phyloP scores from a whole-genome alignment of 306 rosid genomes.

The Benincasa hispida region DNA sequence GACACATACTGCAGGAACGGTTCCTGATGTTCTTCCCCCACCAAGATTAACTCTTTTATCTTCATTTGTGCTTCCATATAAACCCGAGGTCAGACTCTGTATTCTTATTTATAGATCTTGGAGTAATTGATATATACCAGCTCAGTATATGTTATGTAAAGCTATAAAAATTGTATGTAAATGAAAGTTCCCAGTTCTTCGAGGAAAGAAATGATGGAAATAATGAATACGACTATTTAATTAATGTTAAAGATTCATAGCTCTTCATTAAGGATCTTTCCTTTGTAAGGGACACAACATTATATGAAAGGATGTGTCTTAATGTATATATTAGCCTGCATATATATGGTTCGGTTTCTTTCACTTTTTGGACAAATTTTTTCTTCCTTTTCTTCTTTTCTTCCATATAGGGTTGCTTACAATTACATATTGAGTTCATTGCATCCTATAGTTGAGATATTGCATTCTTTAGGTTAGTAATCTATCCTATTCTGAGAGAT shows the following conservation, averaged over 20 bases:
- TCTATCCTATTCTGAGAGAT: too few relatives aligned
- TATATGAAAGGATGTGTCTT: too few relatives aligned
- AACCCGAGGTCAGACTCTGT: conserved; percentile 31
- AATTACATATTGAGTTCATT: too few relatives aligned
- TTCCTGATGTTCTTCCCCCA: conserved; percentile 34
- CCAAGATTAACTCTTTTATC: conserved; percentile 38
- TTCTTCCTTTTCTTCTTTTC: too few relatives aligned
- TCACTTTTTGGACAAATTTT: background rate
- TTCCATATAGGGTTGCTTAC: too few relatives aligned
- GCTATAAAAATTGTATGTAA: background rate
- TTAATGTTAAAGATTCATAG: background rate
- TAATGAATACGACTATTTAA: background rate
- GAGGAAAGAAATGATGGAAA: background rate
- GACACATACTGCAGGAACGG: conserved; percentile 49
- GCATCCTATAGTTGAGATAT: background rate
- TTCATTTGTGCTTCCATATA: conserved; percentile 42
- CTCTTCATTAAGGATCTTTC: background rate
- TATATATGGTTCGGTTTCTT: too few relatives aligned
- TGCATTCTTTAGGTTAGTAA: too few relatives aligned
- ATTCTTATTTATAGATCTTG: background rate
- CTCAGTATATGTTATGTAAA: background rate
- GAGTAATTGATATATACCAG: background rate
- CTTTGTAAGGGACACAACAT: background rate
- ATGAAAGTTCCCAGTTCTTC: background rate
- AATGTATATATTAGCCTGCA: too few relatives aligned